Conservation (phyloP, 208 protist species). For the Phytomonas francai region DNA sequence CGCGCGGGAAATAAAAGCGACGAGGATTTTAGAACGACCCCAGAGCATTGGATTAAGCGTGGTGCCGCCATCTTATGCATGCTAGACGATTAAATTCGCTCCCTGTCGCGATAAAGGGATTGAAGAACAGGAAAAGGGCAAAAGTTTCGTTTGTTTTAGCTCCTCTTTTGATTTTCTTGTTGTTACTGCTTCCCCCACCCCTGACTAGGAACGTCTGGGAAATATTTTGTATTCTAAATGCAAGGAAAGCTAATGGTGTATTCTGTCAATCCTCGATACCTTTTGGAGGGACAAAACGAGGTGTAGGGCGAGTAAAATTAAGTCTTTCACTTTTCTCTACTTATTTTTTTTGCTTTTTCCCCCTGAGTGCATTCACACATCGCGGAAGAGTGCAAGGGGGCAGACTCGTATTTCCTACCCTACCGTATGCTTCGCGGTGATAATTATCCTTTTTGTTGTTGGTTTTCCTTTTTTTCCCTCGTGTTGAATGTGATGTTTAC, state of each 20-base stretch:
- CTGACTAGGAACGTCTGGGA: not conserved
- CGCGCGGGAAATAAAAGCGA: constrained; percentile 10
- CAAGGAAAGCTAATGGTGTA: not conserved
- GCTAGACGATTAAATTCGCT: constrained; percentile 70
- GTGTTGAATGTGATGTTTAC: not conserved
- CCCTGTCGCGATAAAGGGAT: not conserved
- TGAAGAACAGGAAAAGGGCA: not conserved
- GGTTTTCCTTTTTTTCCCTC: constrained; percentile 3
- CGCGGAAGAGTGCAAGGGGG: not conserved
- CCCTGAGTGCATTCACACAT: not conserved
- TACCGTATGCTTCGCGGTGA: not conserved
- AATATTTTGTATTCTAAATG: constrained; percentile 3
- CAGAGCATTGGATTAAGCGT: constrained; percentile 89
- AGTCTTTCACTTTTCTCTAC: not conserved
- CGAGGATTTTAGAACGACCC: constrained; percentile 17
- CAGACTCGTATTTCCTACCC: not conserved
- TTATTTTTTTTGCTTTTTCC: not conserved
- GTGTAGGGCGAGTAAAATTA: not conserved
- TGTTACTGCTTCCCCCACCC: not conserved
- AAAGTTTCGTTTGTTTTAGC: constrained; percentile 5
- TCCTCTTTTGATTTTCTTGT: constrained; percentile 10
- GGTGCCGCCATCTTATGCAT: constrained; percentile 92
- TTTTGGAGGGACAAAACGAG: not conserved
- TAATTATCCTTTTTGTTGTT: constrained; percentile 9
- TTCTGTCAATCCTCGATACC: not conserved